phyloP scores from a whole-genome alignment of 805 yeast genomes.

The Barnettozyma siamensis region DNA sequence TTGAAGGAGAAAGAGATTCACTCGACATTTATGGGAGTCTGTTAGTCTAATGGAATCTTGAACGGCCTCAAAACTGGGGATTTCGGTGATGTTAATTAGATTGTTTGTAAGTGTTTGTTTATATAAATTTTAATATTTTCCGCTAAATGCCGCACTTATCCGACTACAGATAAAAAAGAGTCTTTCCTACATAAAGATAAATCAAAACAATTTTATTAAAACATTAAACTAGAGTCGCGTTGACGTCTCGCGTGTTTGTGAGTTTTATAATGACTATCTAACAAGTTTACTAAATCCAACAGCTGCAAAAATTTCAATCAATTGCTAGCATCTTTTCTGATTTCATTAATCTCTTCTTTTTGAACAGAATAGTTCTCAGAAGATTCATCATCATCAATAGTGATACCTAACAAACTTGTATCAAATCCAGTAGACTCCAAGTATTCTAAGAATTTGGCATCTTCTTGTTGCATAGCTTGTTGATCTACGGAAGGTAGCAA shows the following conservation, averaged over 20 bases:
- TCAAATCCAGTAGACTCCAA: slow-evolving; percentile 68
- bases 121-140: background rate
- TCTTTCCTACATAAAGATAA: too few relatives aligned
- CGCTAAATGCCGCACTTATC: background rate
- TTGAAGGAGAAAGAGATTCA: too few relatives aligned
- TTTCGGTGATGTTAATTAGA: too few relatives aligned
- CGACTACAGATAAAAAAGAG: background rate
- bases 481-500: slow-evolving; percentile 79
- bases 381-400: slow-evolving; percentile 6
- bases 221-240: too few relatives aligned
- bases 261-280: too few relatives aligned
- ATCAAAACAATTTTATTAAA: too few relatives aligned
- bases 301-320: too few relatives aligned
- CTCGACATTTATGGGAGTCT: too few relatives aligned
- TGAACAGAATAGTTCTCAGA: background rate
- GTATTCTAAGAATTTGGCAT: slow-evolving; percentile 61
- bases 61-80: too few relatives aligned
- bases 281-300: too few relatives aligned
- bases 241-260: too few relatives aligned
- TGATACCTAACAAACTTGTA: slow-evolving; percentile 45
- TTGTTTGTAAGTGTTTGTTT: background rate
- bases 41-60: too few relatives aligned
- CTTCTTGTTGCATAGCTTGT: slow-evolving; percentile 75
- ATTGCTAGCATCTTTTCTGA: background rate
- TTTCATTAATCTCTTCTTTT: background rate